Percentiles rank a stretch among this genome's conserved stretches.
These are phyloP conservation scores for Abrus pulchellus DNA, from an alignment of 306 rosid species.

Conservation along the genomic window DNA sequence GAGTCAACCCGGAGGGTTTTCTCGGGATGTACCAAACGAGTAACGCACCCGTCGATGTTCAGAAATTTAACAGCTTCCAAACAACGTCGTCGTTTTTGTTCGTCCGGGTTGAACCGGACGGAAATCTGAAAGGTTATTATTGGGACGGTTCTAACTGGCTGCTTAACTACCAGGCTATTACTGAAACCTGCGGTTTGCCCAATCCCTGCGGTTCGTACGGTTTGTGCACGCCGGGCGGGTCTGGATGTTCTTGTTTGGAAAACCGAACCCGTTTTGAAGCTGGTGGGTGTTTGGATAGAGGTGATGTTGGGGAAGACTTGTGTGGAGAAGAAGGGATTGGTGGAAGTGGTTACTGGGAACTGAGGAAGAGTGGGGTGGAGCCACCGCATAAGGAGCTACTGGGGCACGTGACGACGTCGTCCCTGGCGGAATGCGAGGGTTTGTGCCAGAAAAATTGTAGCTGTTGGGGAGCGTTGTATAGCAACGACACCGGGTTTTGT, in stretches of 20 bases:
- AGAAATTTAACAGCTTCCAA: conserved; percentile 69
- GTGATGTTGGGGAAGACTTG: conserved; percentile 53
- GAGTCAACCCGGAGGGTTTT: conserved; percentile 69
- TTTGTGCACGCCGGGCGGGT: conserved; percentile 68
- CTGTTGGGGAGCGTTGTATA: conserved; percentile 86
- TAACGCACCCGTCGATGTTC: conserved; percentile 66
- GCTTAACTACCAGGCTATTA: conserved; percentile 63
- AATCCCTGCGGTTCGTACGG: conserved; percentile 86
- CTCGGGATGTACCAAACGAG: conserved; percentile 84
- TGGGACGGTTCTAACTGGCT: conserved; percentile 78
- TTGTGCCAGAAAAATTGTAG: conserved; percentile 70
- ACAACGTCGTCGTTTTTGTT: conserved; percentile 54
- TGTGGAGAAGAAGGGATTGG: conserved; percentile 55
- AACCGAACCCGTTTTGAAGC: conserved; percentile 59
- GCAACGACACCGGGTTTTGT: conserved; percentile 73
- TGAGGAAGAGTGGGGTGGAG: conserved; percentile 74
- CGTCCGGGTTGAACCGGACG: conserved; percentile 73
- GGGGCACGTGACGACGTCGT: conserved; percentile 56
- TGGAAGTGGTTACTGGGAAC: conserved; percentile 47
- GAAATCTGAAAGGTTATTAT: conserved; percentile 75
- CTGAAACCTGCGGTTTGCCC: conserved; percentile 73
- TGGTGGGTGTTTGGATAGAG: conserved; percentile 53
- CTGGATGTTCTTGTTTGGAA: conserved; percentile 77
- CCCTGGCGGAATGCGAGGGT: conserved; percentile 64
- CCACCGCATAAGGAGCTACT: conserved; percentile 67